These are phyloP conservation scores for Trichoderma sp. DNA, from an alignment of 2,329 filamentous ascomycete species.

Conservation along the genomic window DNA sequence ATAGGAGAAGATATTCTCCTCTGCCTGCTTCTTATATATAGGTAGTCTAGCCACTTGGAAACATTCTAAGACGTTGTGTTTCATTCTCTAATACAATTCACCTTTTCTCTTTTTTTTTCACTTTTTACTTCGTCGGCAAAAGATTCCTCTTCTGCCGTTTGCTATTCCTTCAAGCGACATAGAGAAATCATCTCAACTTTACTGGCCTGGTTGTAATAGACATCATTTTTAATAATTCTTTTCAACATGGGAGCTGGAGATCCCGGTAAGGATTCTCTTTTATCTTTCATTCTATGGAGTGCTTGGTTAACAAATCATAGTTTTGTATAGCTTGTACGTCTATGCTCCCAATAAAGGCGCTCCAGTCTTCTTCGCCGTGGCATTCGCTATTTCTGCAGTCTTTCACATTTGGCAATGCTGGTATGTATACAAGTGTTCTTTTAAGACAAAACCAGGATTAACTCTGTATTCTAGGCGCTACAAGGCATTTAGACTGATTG, in stretches of 20 bases:
- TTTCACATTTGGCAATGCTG: constrained; percentile 7
- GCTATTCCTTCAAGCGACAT: neutral
- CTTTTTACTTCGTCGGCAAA: neutral
- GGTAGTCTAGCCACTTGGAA: neutral
- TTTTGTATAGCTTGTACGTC: neutral
- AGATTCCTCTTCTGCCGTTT: neutral
- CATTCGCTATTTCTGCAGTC: neutral
- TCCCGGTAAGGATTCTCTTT: neutral
- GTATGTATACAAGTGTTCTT: neutral
- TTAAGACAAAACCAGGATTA: neutral
- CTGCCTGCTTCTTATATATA: neutral
- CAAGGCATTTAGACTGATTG: neutral
- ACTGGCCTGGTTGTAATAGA: neutral
- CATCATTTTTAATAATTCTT: neutral
- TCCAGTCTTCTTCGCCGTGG: neutral
- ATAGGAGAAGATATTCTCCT: neutral
- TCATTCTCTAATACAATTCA: neutral
- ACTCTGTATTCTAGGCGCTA: neutral
- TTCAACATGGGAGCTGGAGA: neutral
- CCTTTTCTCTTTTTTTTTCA: too few relatives aligned
- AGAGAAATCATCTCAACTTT: neutral
- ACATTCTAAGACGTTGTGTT: neutral
- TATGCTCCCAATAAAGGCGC: neutral
- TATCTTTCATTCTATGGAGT: neutral
- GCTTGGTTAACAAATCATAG: neutral